These are phyloP conservation scores for Aspergillus kassunensis DNA, from an alignment of 495 filamentous ascomycete genomes.

Conservation along the genomic window DNA sequence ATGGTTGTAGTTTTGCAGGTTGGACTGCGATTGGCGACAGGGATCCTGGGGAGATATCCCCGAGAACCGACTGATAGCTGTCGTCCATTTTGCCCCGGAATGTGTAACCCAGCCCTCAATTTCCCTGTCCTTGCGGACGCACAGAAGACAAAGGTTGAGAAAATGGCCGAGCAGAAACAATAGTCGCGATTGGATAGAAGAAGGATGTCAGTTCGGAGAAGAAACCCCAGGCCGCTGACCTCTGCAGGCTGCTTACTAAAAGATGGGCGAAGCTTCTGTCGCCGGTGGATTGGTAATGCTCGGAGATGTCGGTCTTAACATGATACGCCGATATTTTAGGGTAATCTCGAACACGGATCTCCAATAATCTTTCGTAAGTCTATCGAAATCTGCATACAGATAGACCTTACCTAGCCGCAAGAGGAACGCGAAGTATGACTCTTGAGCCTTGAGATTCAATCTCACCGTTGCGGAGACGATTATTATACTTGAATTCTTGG, in stretches of 20 bases:
- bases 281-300: constrained; percentile 3
- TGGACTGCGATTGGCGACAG: constrained; percentile 30
- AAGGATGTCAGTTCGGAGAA: not conserved
- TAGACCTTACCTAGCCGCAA: too few species aligned
- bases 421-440: too few species aligned
- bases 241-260: constrained; percentile 5
- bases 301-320: not conserved
- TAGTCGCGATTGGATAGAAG: constrained; percentile 2
- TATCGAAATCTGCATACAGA: too few species aligned
- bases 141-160: not conserved
- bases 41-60: constrained; percentile 27
- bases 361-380: too few species aligned
- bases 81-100: constrained; percentile 37
- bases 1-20: constrained; percentile 50
- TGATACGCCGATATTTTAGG: not conserved
- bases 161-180: constrained; percentile 5
- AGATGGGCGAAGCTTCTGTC: not conserved
- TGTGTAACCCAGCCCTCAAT: constrained; percentile 10
- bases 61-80: constrained; percentile 41
- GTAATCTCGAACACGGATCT: too few species aligned
- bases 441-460: too few species aligned
- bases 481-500: not conserved
- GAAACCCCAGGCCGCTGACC: not conserved
- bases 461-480: too few species aligned
- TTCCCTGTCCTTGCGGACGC: constrained; percentile 13